Conservation (phyloP, 139 green algal genomes). For the Chlorella sp. region DNA sequence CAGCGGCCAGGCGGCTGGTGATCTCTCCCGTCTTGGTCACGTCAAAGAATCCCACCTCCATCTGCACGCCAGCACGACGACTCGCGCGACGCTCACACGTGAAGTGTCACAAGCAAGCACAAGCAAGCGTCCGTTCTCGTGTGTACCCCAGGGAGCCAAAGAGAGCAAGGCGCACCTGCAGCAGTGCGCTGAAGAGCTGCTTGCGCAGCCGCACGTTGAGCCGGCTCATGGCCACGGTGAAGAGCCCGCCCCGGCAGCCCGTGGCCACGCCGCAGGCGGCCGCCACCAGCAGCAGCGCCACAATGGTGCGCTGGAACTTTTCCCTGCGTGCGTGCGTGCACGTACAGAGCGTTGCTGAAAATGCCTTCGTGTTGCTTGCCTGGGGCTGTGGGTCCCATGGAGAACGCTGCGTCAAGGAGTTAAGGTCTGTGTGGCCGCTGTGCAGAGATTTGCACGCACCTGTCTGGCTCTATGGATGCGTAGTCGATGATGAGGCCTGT, state of each 20-base stretch:
- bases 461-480: conserved; percentile 64
- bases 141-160: not conserved
- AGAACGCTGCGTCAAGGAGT: not conserved
- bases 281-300: conserved; percentile 53
- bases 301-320: conserved; percentile 44
- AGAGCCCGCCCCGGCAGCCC: conserved; percentile 61
- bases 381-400: not conserved
- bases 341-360: not conserved
- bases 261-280: conserved; percentile 61
- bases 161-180: too few species aligned
- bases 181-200: conserved; percentile 50
- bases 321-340: conserved; percentile 6
- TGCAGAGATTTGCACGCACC: conserved; percentile 12
- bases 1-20: conserved; percentile 54
- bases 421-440: not conserved
- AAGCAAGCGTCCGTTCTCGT: too few species aligned
- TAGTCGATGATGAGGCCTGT: conserved; percentile 73
- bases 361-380: not conserved
- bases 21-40: conserved; percentile 57
- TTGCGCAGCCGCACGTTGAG: conserved; percentile 53
- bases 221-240: conserved; percentile 48
- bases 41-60: conserved; percentile 78
- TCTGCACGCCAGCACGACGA: too few species aligned
- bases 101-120: too few species aligned
- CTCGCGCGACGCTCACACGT: too few species aligned